phyloP scores from a whole-genome alignment of 2,329 filamentous ascomycete species.

The Talaromyces sp. region DNA sequence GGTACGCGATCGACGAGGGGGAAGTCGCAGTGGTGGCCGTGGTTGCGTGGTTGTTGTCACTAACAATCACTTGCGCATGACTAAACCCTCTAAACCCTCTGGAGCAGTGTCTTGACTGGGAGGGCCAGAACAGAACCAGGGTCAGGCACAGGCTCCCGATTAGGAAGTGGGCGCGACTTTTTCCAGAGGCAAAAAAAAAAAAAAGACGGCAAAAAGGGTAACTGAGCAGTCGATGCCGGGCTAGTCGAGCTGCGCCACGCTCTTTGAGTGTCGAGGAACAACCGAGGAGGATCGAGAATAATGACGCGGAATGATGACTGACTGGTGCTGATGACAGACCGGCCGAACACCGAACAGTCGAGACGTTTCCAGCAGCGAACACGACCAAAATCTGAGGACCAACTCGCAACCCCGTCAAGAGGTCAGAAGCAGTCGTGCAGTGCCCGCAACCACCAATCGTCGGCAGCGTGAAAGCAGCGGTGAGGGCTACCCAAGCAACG shows the following conservation, averaged over 20 bases:
- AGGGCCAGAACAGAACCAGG: not conserved
- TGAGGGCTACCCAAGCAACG: slow-evolving; percentile 4
- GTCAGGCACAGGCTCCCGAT: not conserved
- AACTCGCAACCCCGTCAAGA: not conserved
- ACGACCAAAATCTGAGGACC: not conserved
- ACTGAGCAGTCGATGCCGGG: not conserved
- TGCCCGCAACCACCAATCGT: not conserved
- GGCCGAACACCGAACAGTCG: not conserved
- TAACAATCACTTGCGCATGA: not conserved
- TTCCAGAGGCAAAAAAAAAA: not conserved
- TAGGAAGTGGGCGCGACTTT: not conserved
- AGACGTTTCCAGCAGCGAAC: not conserved
- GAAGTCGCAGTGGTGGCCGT: not conserved
- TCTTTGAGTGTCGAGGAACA: not conserved
- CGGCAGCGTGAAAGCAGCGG: not conserved
- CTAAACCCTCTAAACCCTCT: not conserved
- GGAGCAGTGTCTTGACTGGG: not conserved
- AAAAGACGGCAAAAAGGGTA: not conserved
- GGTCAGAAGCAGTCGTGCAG: not conserved
- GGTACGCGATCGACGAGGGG: not conserved
- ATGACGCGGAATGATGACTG: not conserved
- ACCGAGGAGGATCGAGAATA: not conserved
- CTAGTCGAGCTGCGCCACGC: not conserved
- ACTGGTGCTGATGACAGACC: not conserved
- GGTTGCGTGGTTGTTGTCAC: not conserved